These are phyloP conservation scores for Ophioceras dolichostomum DNA, from an alignment of 2,329 filamentous ascomycete genomes.

Conservation along the genomic window DNA sequence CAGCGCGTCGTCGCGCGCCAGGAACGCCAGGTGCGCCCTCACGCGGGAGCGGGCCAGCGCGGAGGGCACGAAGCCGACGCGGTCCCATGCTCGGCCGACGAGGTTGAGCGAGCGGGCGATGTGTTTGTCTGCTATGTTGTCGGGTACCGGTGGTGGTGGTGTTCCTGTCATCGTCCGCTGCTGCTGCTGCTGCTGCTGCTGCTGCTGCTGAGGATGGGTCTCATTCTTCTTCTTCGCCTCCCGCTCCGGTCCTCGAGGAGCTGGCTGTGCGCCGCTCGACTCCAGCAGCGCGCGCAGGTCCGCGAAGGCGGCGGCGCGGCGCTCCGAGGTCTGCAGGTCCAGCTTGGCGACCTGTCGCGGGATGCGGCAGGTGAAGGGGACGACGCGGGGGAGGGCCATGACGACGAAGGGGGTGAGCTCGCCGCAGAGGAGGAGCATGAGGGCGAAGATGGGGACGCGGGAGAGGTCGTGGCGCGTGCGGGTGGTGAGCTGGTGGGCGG, in stretches of 20 bases:
- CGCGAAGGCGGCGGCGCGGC: conserved; percentile 36
- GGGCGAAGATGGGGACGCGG: conserved; percentile 66
- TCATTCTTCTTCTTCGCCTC: neutral
- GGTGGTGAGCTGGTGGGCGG: conserved; percentile 57
- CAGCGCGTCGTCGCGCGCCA: conserved; percentile 60
- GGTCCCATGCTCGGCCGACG: conserved; percentile 35
- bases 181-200: neutral
- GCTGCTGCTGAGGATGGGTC: neutral
- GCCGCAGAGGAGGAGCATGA: conserved; percentile 67
- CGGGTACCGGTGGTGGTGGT: too few species aligned
- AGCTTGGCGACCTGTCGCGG: conserved; percentile 58
- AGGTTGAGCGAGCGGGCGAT: conserved; percentile 31
- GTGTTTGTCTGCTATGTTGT: conserved; percentile 19
- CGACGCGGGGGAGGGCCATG: conserved; percentile 53
- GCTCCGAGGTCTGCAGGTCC: conserved; percentile 36
- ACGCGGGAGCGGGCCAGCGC: conserved; percentile 43
- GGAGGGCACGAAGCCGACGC: conserved; percentile 29
- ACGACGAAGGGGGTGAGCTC: conserved; percentile 80
- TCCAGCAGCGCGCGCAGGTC: conserved; percentile 16
- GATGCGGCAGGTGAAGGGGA: conserved; percentile 74
- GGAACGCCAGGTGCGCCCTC: conserved; percentile 41
- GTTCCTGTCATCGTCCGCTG: too few species aligned
- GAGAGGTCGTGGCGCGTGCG: conserved; percentile 60
- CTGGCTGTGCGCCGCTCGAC: conserved; percentile 5
- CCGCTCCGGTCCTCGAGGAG: conserved; percentile 4